Conservation (phyloP, 2,329 filamentous ascomycete species). For the Colletotrichum sp. region DNA sequence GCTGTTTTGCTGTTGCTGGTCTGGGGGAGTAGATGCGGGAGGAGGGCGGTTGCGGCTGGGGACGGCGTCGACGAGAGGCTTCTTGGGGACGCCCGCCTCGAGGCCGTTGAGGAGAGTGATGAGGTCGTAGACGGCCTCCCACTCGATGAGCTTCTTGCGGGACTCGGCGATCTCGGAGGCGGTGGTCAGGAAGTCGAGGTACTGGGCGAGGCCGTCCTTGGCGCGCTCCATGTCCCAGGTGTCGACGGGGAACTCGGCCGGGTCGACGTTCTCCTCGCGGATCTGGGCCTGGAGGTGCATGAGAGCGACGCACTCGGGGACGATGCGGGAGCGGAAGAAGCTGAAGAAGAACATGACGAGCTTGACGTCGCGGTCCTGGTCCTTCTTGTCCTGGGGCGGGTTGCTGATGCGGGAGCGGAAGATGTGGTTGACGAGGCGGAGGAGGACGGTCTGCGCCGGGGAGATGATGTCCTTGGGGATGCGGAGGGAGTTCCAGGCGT, state of each 20-base stretch:
- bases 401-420: slow-evolving; percentile 65
- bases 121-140: slow-evolving; percentile 90
- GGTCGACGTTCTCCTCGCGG: slow-evolving; percentile 73
- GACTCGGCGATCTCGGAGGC: slow-evolving; percentile 85
- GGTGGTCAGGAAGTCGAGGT: slow-evolving; percentile 91
- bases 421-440: slow-evolving; percentile 89
- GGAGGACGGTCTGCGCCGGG: slow-evolving; percentile 89
- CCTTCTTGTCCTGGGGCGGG: slow-evolving; percentile 52
- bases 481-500: slow-evolving; percentile 88
- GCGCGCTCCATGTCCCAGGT: slow-evolving; percentile 98
- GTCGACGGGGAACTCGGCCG: slow-evolving; percentile 90
- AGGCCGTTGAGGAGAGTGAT: slow-evolving; percentile 86
- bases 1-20: slow-evolving; percentile 26
- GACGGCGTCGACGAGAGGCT: slow-evolving; percentile 62
- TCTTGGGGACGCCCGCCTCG: slow-evolving; percentile 86
- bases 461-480: slow-evolving; percentile 97
- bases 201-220: slow-evolving; percentile 93
- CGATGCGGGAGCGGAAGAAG: slow-evolving; percentile 89
- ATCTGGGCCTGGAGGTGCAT: slow-evolving; percentile 95
- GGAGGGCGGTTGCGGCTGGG: slow-evolving; percentile 17
- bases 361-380: slow-evolving; percentile 61
- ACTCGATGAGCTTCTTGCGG: slow-evolving; percentile 85
- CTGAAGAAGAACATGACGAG: slow-evolving; percentile 89
- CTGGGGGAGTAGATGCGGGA: slow-evolving; percentile 23
- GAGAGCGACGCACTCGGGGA: slow-evolving; percentile 91